Percentiles rank a stretch among this genome's conserved stretches.
Conservation (phyloP, 2,329 filamentous ascomycete genomes). For the Aotearoamyces nothofagi region DNA sequence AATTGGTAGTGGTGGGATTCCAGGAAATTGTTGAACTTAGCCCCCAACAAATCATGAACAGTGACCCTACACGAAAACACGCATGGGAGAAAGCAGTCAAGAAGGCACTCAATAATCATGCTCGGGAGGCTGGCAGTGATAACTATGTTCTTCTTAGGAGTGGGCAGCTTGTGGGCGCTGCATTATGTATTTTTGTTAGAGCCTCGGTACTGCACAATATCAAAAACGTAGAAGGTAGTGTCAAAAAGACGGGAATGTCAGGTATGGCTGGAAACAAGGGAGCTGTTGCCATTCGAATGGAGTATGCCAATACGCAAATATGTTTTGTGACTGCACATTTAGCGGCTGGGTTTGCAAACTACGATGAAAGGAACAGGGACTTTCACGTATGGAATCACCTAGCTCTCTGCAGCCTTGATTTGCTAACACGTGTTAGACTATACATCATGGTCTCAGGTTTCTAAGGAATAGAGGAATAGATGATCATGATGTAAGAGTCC, state of each 20-base stretch:
- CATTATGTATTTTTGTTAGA: slow-evolving; percentile 81
- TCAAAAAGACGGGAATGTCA: slow-evolving; percentile 90
- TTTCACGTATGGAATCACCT: slow-evolving; percentile 52
- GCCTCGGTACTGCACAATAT: slow-evolving; percentile 63
- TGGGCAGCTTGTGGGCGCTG: slow-evolving; percentile 88
- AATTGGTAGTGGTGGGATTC: slow-evolving; percentile 82
- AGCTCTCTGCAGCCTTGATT: neutral
- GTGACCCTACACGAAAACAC: slow-evolving; percentile 72
- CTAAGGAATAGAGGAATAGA: slow-evolving; percentile 84
- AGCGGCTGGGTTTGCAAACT: slow-evolving; percentile 90
- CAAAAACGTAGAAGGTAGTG: slow-evolving; percentile 90
- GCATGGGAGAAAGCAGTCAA: slow-evolving; percentile 78
- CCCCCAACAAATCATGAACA: slow-evolving; percentile 98
- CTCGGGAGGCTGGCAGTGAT: slow-evolving; percentile 47
- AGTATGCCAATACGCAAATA: slow-evolving; percentile 81
- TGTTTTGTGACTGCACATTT: slow-evolving; percentile 96
- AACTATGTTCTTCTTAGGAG: slow-evolving; percentile 83
- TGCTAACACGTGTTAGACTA: slow-evolving; percentile 7
- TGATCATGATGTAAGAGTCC: slow-evolving; percentile 54
- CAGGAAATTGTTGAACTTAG: slow-evolving; percentile 98
- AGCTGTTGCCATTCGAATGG: slow-evolving; percentile 88
- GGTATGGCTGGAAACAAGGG: slow-evolving; percentile 98
- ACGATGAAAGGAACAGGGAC: slow-evolving; percentile 88
- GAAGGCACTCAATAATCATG: slow-evolving; percentile 57
- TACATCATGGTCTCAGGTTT: slow-evolving; percentile 69